Evolutionary conservation across 352 stramenopile genomes (phyloP).

Genomic region (Phytophthora melonis): DNA sequence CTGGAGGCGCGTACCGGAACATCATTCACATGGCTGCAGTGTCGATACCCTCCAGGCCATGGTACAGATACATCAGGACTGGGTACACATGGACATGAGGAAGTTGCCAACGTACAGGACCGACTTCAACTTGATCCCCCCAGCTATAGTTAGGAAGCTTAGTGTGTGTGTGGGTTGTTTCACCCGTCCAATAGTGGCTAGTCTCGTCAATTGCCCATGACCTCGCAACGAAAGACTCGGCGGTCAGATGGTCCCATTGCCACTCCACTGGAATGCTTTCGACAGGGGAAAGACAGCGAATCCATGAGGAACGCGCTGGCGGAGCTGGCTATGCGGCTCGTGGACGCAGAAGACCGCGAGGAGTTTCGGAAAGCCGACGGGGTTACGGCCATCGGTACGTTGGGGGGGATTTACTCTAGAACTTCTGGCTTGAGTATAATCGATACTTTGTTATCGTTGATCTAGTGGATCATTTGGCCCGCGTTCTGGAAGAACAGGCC

Average conservation of each 20-base stretch:
- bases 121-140: slow-evolving; percentile 15
- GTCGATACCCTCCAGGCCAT: background rate
- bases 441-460: background rate
- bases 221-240: slow-evolving; percentile 29
- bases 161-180: background rate
- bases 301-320: slow-evolving; percentile 55
- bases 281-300: slow-evolving; percentile 33
- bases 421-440: background rate
- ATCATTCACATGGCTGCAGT: background rate
- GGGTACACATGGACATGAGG: slow-evolving; percentile 11
- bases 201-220: slow-evolving; percentile 3
- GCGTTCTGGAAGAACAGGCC: slow-evolving; percentile 66
- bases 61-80: slow-evolving; percentile 15
- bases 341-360: slow-evolving; percentile 57
- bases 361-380: slow-evolving; percentile 69
- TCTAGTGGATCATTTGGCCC: slow-evolving; percentile 67
- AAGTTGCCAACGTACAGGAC: slow-evolving; percentile 9
- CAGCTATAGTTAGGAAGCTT: slow-evolving; percentile 20
- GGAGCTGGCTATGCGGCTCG: slow-evolving; percentile 66
- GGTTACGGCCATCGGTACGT: slow-evolving; percentile 56
- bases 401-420: background rate
- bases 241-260: slow-evolving; percentile 44
- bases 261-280: slow-evolving; percentile 58
- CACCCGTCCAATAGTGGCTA: background rate
- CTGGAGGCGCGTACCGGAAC: background rate